Percentiles rank a stretch among this genome's conserved stretches.
These are phyloP conservation scores for Carpinus viminea DNA, from an alignment of 306 rosid species.

Conservation along the genomic window DNA sequence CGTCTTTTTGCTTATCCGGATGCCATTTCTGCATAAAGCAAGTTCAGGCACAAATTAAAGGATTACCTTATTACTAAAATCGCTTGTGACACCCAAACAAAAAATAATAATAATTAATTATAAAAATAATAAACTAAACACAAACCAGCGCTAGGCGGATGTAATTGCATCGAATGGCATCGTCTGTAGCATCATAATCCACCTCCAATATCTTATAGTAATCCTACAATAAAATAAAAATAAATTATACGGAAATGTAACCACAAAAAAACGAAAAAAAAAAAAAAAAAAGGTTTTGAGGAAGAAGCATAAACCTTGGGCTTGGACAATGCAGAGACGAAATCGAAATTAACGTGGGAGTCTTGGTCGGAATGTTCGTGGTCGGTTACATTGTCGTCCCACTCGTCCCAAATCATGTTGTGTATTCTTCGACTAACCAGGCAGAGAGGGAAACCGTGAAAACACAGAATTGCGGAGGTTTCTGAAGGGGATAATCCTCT, in stretches of 20 bases:
- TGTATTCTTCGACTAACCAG: neutral
- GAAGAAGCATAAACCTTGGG: constrained; percentile 56
- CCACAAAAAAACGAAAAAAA: neutral
- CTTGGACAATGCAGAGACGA: constrained; percentile 56
- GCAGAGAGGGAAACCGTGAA: neutral
- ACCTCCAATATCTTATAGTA: constrained; percentile 86
- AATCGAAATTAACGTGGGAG: constrained; percentile 57
- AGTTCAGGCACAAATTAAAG: neutral
- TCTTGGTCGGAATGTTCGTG: constrained; percentile 47
- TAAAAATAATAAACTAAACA: constrained; percentile 21
- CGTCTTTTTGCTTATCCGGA: constrained; percentile 85
- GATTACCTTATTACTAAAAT: neutral
- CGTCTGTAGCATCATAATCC: constrained; percentile 87
- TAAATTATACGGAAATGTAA: neutral
- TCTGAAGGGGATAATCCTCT: neutral
- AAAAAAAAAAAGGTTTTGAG: neutral
- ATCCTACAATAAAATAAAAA: constrained; percentile 45
- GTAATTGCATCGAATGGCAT: constrained; percentile 81
- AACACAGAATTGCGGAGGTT: neutral
- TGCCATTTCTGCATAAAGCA: constrained; percentile 79
- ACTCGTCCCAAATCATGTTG: constrained; percentile 57
- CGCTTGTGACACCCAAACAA: neutral
- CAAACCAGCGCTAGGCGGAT: constrained; percentile 90
- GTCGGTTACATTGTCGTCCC: constrained; percentile 32
- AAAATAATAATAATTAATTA: neutral